Base-by-base conservation (phyloP, 305 asterid species). In the Rubia peregrina region DNA sequence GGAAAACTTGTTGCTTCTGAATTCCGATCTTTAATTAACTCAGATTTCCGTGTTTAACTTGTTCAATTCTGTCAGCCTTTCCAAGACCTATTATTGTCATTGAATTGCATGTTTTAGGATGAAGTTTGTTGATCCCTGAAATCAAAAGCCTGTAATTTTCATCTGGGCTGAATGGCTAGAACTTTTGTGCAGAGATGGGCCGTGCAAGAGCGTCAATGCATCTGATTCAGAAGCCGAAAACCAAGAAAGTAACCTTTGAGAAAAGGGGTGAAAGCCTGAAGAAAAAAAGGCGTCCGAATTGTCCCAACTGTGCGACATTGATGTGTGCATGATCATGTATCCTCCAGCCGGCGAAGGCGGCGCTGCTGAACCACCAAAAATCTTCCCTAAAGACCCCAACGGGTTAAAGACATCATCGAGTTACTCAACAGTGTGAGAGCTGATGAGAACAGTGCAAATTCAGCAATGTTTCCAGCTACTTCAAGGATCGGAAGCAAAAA, bases 401-500 rank as follows among this genome's bases (percentile, higher is more conserved):
- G 19, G 36, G 16, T 65, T n/a, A 17, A 21, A 5, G 5, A 41
- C 53, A 53, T 65, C 55, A 10, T 65, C 48, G n/a, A 19, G 5
- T 10, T 48, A 13, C 42, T 41, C 69, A 41, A 42, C 10, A 42
- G 48, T 9, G 2, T 19, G 3, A 42, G 69, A 41, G 38, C 33
- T 2, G 55, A 65, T 6, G 69, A 65, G 5, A 41, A 41, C 26
- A 10, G 9, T 65, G 69, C 69, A 65, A 41, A 17, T 19, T 42
- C 24, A 19, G 30, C 30, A 26, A 19, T 19, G 9, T 12, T 19
- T 6, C 36, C 0, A 4, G 13, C 55, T 65, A n/a, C 24, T 65
- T 65, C 2, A 42, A 65, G 69, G 69, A 65, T 21, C 69, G 69
- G 7, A 65, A 13, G 55, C 26, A 33, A 33, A 75, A 56, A 68